Conservation (phyloP, 768 basidiomycete species). For the Suillus placidus region DNA sequence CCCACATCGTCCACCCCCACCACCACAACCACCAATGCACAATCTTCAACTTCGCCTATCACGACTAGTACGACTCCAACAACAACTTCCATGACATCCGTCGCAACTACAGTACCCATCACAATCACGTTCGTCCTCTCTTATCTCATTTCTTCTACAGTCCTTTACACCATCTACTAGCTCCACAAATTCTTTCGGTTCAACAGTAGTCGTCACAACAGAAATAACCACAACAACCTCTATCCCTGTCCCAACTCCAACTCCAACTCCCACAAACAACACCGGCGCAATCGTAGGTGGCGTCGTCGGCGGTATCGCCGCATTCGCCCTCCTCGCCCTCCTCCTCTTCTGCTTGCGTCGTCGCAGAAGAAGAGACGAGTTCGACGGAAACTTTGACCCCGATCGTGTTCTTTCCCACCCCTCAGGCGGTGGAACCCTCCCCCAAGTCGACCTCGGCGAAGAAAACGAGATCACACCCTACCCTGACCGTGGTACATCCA, state of each 20-base stretch:
- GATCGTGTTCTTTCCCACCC: conserved; percentile 40
- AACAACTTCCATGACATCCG: conserved; percentile 6
- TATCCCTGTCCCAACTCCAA: conserved; percentile 14
- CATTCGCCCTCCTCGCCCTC: conserved; percentile 30
- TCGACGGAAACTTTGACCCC: conserved; percentile 54
- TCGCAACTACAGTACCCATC: conserved; percentile 6
- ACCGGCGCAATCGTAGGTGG: conserved; percentile 53
- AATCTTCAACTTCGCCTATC: conserved; percentile 7
- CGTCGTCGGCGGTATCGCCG: conserved; percentile 48
- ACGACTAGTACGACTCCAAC: background rate
- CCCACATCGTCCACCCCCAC: background rate
- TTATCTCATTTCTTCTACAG: background rate
- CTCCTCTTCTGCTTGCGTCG: conserved; percentile 34
- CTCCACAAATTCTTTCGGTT: conserved; percentile 26
- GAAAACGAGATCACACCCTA: conserved; percentile 34
- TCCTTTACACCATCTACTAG: conserved; percentile 12
- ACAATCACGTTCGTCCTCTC: conserved; percentile 25
- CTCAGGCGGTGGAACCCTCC: conserved; percentile 31
- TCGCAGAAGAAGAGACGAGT: conserved; percentile 38
- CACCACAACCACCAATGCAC: background rate
- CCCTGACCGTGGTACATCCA: conserved; percentile 18
- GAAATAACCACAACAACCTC: conserved; percentile 18
- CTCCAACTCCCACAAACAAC: background rate
- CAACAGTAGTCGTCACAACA: conserved; percentile 23
- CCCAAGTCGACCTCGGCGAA: conserved; percentile 29